Evolutionary conservation across 2,329 filamentous ascomycete species (phyloP).

Genomic region (Fusarium sp.): DNA sequence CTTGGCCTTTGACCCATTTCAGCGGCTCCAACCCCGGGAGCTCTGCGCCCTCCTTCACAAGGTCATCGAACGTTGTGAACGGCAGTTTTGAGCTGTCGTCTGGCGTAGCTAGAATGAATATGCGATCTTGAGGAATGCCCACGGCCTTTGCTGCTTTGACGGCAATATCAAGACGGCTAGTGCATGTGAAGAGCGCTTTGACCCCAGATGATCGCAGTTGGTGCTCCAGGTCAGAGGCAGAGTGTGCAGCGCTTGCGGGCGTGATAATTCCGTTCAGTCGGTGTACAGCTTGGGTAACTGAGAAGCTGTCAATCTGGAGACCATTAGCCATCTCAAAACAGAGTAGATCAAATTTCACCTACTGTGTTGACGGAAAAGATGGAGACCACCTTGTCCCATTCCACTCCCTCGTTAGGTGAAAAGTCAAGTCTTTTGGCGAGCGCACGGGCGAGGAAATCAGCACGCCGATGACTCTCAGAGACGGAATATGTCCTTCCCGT

Average conservation of each 20-base stretch:
- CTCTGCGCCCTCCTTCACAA: background rate
- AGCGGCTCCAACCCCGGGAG: accelerated
- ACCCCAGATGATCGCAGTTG: background rate
- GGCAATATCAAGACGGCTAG: background rate
- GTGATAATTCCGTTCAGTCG: background rate
- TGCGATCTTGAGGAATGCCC: background rate
- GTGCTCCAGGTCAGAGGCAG: background rate
- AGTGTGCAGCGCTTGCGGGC: background rate
- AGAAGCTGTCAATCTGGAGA: background rate
- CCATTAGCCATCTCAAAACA: background rate
- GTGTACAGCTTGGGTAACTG: background rate
- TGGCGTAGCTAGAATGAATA: background rate
- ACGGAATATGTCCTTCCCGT: background rate
- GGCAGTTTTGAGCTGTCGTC: background rate
- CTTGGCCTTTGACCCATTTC: background rate
- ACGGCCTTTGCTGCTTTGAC: background rate
- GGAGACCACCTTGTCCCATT: slow-evolving; percentile 82
- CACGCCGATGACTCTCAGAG: accelerated
- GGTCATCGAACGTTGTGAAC: background rate
- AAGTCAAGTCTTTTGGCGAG: slow-evolving; percentile 76
- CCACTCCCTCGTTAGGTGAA: slow-evolving; percentile 72
- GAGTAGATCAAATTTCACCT: too few species aligned
- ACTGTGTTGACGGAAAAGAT: slow-evolving; percentile 78
- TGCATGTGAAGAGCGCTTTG: background rate
- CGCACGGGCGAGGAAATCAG: slow-evolving; percentile 71